Conservation (phyloP, 192 early-diverging fungal species). For the Bifiguratus adelaidae region DNA sequence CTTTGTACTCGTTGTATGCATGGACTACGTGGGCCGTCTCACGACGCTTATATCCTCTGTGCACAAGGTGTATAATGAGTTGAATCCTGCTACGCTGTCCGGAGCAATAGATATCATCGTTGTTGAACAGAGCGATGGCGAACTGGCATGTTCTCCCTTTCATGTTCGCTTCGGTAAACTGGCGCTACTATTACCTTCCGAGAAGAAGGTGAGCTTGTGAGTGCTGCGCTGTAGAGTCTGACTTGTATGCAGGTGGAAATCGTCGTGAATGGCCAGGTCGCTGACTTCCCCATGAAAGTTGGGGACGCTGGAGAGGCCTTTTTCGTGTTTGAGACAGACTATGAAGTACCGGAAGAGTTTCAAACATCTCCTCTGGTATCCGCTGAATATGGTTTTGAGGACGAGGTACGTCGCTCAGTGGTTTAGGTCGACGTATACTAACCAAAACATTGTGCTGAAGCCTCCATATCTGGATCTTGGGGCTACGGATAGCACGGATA, state of each 20-base stretch:
- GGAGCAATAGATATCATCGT: constrained; percentile 99
- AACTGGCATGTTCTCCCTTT: constrained; percentile 87
- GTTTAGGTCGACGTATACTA: background rate
- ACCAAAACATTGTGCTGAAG: constrained; percentile 7
- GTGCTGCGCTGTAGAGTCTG: background rate
- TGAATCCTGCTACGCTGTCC: constrained; percentile 93
- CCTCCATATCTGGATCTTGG: constrained; percentile 22
- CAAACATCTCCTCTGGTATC: constrained; percentile 85
- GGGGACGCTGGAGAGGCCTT: constrained; percentile 97
- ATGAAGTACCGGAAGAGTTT: constrained; percentile 82
- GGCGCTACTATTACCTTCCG: constrained; percentile 78
- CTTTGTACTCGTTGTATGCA: no score
- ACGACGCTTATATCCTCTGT: no score
- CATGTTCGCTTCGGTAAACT: constrained; percentile 98
- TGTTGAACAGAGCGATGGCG: constrained; percentile 73
- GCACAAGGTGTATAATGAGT: constrained; percentile 88
- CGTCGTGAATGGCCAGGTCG: constrained; percentile 65
- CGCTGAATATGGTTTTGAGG: constrained; percentile 8
- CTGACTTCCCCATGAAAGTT: constrained; percentile 89
- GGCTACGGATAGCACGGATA: constrained; percentile 6
- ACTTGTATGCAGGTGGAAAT: constrained; percentile 52
- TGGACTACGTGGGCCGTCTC: no score
- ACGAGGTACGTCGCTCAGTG: constrained; percentile 15
- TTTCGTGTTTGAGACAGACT: constrained; percentile 90
- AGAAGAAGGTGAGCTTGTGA: constrained; percentile 62